Percentiles rank a stretch among this genome's conserved stretches.
phyloP scores from a whole-genome alignment of 352 stramenopile genomes.

The Globisporangium nodosum region DNA sequence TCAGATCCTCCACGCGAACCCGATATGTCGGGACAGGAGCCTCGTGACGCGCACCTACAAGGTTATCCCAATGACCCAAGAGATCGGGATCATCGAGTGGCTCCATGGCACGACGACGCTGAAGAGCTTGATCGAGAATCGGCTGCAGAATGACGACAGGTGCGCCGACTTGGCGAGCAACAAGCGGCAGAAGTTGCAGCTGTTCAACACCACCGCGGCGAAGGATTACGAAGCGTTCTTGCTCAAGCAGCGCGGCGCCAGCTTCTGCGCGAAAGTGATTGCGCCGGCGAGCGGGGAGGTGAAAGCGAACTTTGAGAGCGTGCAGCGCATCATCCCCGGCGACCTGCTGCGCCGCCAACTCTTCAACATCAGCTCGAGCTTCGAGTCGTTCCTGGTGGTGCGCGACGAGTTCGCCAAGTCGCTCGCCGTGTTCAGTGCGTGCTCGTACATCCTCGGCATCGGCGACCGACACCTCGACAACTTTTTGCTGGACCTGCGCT shows the following conservation, averaged over 20 bases:
- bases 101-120: slow-evolving; percentile 67
- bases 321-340: slow-evolving; percentile 61
- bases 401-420: slow-evolving; percentile 81
- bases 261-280: slow-evolving; percentile 70
- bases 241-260: slow-evolving; percentile 60
- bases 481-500: slow-evolving; percentile 77
- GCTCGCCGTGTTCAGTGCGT: slow-evolving; percentile 82
- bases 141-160: slow-evolving; percentile 55
- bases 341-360: slow-evolving; percentile 79
- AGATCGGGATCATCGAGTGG: slow-evolving; percentile 85
- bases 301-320: slow-evolving; percentile 37
- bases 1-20: slow-evolving; percentile 63
- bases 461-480: slow-evolving; percentile 91
- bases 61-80: slow-evolving; percentile 82
- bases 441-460: slow-evolving; percentile 87
- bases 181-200: slow-evolving; percentile 59
- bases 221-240: slow-evolving; percentile 74
- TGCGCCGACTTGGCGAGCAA: slow-evolving; percentile 58
- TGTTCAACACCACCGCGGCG: slow-evolving; percentile 71
- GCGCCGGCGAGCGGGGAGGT: slow-evolving; percentile 44
- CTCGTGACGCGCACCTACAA: slow-evolving; percentile 78
- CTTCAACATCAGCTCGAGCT: slow-evolving; percentile 54
- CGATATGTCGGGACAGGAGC: slow-evolving; percentile 55
- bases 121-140: slow-evolving; percentile 72
- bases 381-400: slow-evolving; percentile 81